Evolutionary conservation across 129 eudicot genomes (phyloP).

Genomic region (Chrysanthemum seticuspe): DNA sequence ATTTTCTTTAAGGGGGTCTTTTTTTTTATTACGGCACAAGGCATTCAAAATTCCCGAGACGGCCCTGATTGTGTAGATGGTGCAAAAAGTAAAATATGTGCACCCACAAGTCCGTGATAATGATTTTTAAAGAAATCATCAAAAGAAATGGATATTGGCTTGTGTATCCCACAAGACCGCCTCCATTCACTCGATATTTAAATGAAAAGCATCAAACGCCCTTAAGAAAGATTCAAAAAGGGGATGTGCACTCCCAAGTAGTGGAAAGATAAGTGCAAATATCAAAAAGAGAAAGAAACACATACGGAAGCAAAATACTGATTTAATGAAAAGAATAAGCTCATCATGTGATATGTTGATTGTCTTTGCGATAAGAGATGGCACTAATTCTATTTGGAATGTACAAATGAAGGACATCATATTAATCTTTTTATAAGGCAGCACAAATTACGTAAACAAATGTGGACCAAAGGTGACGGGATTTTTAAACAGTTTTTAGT

Average conservation of each 20-base stretch:
- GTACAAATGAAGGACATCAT: neutral
- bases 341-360: neutral
- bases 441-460: neutral
- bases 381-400: neutral
- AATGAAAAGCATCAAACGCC: neutral
- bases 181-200: neutral
- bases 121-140: conserved; percentile 17
- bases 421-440: neutral
- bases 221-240: neutral
- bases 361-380: neutral
- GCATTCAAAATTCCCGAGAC: no score
- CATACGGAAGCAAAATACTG: neutral
- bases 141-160: conserved; percentile 10
- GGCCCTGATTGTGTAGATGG: no score
- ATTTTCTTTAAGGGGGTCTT: no score
- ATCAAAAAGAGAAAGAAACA: neutral
- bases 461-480: neutral
- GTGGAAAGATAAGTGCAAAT: neutral
- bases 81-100: conserved; percentile 36
- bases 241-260: neutral
- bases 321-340: neutral
- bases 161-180: conserved; percentile 17
- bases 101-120: conserved; percentile 30
- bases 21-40: no score
- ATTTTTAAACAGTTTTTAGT: neutral